phyloP scores from a whole-genome alignment of 257 asterid genomes.

The Nicotiana sylvestris region DNA sequence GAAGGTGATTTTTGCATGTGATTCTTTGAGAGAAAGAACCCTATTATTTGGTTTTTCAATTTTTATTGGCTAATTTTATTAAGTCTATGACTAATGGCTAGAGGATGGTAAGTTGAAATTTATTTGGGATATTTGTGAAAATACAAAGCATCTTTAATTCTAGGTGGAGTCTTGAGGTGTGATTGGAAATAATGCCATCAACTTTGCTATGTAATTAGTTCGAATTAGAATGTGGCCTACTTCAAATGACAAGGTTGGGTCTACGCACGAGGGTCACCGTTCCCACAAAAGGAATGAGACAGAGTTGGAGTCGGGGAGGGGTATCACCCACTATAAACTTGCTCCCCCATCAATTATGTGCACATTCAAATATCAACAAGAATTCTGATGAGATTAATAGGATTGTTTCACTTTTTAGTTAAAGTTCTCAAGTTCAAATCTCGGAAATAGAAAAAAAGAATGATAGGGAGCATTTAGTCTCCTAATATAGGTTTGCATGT shows the following conservation, averaged over 20 bases:
- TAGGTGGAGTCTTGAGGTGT: slow-evolving; percentile 1
- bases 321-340: neutral
- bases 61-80: too few relatives aligned
- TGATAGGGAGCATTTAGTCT: too few relatives aligned
- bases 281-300: slow-evolving; percentile 11
- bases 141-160: neutral
- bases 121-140: neutral
- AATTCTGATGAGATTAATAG: too few relatives aligned
- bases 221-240: neutral
- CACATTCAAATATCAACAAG: neutral
- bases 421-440: too few relatives aligned
- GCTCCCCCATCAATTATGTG: neutral
- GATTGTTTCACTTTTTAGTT: too few relatives aligned
- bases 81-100: too few relatives aligned
- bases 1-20: too few relatives aligned
- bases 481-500: too few relatives aligned
- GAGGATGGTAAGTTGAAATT: too few relatives aligned
- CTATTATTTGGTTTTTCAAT: too few relatives aligned
- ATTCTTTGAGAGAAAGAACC: too few relatives aligned
- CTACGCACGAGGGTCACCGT: neutral
- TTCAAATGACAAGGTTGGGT: neutral
- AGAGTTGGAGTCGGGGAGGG: neutral
- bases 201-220: neutral
- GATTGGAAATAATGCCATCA: neutral
- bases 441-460: too few relatives aligned